A percentile compares a stretch with the other conserved stretches of the same genome.
Conservation (phyloP, 2,329 filamentous ascomycete genomes). For the Alternaria sp. region DNA sequence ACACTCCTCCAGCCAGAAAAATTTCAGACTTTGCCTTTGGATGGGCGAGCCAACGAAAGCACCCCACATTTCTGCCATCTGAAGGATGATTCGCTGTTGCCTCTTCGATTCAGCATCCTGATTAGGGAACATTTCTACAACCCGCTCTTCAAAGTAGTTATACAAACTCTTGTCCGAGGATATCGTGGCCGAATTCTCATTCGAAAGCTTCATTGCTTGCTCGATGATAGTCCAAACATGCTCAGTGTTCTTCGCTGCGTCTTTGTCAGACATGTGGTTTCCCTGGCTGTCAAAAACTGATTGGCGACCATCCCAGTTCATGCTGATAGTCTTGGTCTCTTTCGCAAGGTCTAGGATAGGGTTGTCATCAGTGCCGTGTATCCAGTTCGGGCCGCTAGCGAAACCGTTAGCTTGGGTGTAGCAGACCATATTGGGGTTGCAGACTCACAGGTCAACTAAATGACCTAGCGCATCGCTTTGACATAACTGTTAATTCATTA, state of each 20-base stretch:
- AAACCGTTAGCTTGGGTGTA: background rate
- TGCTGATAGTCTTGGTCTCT: constrained; percentile 64
- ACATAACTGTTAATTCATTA: constrained; percentile 52
- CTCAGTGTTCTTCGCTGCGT: constrained; percentile 53
- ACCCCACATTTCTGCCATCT: constrained; percentile 73
- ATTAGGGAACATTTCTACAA: constrained; percentile 54
- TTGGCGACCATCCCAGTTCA: constrained; percentile 64
- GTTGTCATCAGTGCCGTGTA: constrained; percentile 76
- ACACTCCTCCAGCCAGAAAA: constrained; percentile 81
- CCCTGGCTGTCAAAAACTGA: constrained; percentile 68
- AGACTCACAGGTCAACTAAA: constrained; percentile 65
- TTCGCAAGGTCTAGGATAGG: constrained; percentile 73
- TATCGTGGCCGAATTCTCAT: constrained; percentile 64
- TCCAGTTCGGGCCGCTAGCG: constrained; percentile 77
- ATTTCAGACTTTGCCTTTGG: constrained; percentile 73
- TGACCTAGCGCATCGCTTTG: constrained; percentile 60
- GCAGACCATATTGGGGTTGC: background rate
- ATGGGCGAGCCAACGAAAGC: constrained; percentile 74
- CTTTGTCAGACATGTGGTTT: constrained; percentile 56
- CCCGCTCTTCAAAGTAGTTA: constrained; percentile 64
- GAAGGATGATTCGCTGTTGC: constrained; percentile 60
- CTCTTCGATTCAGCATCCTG: constrained; percentile 50
- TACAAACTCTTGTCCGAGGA: constrained; percentile 62
- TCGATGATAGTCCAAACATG: constrained; percentile 75
- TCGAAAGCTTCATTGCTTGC: constrained; percentile 73